phyloP scores from a whole-genome alignment of 2,329 filamentous ascomycete species.

The Colletotrichum falcatum region DNA sequence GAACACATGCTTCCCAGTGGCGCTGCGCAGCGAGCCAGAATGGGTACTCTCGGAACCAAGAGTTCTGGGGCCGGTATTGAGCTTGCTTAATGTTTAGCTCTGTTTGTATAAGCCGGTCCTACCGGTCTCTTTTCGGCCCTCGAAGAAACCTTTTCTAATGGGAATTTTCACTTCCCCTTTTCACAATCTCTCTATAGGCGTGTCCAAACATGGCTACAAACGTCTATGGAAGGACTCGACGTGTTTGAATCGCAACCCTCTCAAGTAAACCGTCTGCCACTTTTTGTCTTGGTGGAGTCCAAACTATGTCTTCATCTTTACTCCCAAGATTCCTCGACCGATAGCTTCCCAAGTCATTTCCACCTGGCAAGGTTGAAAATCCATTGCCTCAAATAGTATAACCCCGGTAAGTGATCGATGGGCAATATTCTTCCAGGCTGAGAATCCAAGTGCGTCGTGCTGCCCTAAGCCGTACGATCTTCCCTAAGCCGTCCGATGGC shows the following conservation, averaged over 20 bases:
- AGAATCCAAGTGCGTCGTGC: neutral
- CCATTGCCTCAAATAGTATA: neutral
- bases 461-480: neutral
- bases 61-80: neutral
- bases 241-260: too few species aligned
- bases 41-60: neutral
- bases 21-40: neutral
- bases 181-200: too few species aligned
- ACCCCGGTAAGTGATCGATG: constrained; percentile 42
- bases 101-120: neutral
- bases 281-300: neutral
- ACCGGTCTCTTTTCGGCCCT: neutral
- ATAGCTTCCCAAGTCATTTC: neutral
- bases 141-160: neutral
- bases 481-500: too few species aligned
- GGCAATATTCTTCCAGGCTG: neutral
- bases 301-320: neutral
- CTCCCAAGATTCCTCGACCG: neutral
- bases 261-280: neutral
- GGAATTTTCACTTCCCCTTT: neutral
- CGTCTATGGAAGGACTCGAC: neutral
- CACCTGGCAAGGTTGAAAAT: neutral
- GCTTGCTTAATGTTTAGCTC: neutral
- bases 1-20: neutral
- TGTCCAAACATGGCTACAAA: neutral